Conservation (phyloP, 768 basidiomycete species). For the Suillus occidentalis region DNA sequence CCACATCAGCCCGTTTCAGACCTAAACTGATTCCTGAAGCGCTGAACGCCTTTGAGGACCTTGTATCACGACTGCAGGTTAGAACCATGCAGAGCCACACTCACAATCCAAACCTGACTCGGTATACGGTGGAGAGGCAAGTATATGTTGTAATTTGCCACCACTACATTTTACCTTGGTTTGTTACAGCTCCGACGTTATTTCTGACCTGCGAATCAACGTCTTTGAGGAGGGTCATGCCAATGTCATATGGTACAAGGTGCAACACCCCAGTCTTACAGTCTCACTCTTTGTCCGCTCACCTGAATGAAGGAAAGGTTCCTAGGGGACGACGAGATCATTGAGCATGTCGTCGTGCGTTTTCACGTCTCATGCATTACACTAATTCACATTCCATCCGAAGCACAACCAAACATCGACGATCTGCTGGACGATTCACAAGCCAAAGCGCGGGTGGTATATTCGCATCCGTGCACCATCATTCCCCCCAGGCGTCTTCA, state of each 20-base stretch:
- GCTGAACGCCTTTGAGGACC: background rate
- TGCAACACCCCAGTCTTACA: slow-evolving; percentile 27
- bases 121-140: slow-evolving; percentile 35
- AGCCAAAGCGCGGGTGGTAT: slow-evolving; percentile 83
- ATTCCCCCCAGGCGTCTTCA: slow-evolving; percentile 63
- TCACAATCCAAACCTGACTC: slow-evolving; percentile 28
- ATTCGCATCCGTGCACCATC: slow-evolving; percentile 70
- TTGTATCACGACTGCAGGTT: background rate
- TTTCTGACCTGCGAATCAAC: slow-evolving; percentile 67
- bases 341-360: slow-evolving; percentile 72
- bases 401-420: slow-evolving; percentile 70
- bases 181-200: slow-evolving; percentile 63
- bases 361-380: background rate
- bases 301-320: slow-evolving; percentile 60
- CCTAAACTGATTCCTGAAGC: background rate
- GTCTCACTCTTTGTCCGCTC: slow-evolving; percentile 2
- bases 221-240: slow-evolving; percentile 57
- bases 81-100: slow-evolving; percentile 18
- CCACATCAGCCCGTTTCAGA: slow-evolving; percentile 11
- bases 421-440: slow-evolving; percentile 74
- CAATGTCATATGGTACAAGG: slow-evolving; percentile 74
- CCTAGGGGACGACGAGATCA: slow-evolving; percentile 70
- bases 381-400: background rate
- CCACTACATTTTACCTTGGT: background rate
- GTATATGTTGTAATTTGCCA: slow-evolving; percentile 2